A percentile compares a stretch with the other conserved stretches of the same genome.
Conservation (phyloP, 108 stramenopile species). For the Nitzschia sp. region DNA sequence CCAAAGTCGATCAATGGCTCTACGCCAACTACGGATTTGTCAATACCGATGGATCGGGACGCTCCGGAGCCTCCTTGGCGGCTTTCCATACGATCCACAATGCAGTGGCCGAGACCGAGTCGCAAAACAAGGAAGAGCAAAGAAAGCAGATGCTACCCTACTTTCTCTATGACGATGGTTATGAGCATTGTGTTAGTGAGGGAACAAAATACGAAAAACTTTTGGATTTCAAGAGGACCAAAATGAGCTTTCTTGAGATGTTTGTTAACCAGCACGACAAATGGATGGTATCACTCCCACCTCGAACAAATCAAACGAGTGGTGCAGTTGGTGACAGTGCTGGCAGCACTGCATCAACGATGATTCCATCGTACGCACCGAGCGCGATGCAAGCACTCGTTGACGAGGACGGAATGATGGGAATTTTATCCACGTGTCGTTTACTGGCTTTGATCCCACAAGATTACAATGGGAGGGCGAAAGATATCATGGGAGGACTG, state of each 20-base stretch:
- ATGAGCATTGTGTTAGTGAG: constrained; percentile 16
- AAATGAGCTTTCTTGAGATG: constrained; percentile 44
- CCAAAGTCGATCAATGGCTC: constrained; percentile 52
- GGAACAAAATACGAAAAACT: constrained; percentile 4
- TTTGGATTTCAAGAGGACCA: constrained; percentile 55
- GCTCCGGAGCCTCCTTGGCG: constrained; percentile 52
- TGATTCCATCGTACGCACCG: neutral
- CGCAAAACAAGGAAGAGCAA: neutral
- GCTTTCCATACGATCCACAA: constrained; percentile 46
- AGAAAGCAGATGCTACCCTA: constrained; percentile 45
- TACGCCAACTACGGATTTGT: constrained; percentile 73
- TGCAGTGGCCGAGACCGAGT: neutral
- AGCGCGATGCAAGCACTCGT: neutral
- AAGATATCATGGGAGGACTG: constrained; percentile 19
- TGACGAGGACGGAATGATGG: constrained; percentile 26
- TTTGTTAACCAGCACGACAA: constrained; percentile 41
- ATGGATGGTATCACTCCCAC: constrained; percentile 56
- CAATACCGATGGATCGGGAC: constrained; percentile 68
- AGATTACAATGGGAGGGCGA: constrained; percentile 56
- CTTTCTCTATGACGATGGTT: constrained; percentile 74
- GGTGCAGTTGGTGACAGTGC: too few species aligned
- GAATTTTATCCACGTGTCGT: constrained; percentile 60
- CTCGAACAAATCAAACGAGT: constrained; percentile 14
- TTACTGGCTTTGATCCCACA: constrained; percentile 53
- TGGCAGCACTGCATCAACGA: too few species aligned